phyloP scores from a whole-genome alignment of 129 eudicot genomes.

The Flaveria brownii region DNA sequence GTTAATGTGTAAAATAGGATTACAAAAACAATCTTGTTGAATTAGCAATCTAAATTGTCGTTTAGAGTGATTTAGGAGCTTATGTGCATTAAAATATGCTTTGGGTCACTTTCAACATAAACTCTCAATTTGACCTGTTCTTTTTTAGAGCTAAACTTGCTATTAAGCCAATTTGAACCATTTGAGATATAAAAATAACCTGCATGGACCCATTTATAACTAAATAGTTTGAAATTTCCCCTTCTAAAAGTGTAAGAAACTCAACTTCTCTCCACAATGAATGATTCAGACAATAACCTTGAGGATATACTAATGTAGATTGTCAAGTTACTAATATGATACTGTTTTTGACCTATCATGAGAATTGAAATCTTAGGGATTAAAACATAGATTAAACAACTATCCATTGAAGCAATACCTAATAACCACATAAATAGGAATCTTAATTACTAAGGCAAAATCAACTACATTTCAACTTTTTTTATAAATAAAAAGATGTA shows the following conservation, averaged over 20 bases:
- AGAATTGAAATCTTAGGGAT: background rate
- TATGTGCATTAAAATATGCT: background rate
- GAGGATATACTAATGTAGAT: background rate
- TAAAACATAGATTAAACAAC: constrained; percentile 11
- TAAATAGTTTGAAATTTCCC: background rate
- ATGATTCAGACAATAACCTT: constrained; percentile 3
- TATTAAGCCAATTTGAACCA: background rate
- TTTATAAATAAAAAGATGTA: background rate
- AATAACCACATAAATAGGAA: background rate
- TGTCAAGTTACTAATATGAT: background rate
- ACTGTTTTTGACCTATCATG: constrained; percentile 10
- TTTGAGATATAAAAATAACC: background rate
- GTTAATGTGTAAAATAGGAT: background rate
- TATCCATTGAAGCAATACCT: background rate
- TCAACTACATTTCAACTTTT: background rate
- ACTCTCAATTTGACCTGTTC: background rate
- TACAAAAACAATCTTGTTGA: background rate
- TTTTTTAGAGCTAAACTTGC: background rate
- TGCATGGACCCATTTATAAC: background rate
- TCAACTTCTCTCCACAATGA: background rate
- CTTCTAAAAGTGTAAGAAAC: background rate
- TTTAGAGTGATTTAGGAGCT: background rate
- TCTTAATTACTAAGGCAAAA: background rate
- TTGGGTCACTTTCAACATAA: background rate
- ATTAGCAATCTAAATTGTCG: background rate